A percentile compares a stretch with the other conserved stretches of the same genome.
Evolutionary conservation across 768 basidiomycete genomes (phyloP).

Genomic region (Naganishia vaughanmartiniae): DNA sequence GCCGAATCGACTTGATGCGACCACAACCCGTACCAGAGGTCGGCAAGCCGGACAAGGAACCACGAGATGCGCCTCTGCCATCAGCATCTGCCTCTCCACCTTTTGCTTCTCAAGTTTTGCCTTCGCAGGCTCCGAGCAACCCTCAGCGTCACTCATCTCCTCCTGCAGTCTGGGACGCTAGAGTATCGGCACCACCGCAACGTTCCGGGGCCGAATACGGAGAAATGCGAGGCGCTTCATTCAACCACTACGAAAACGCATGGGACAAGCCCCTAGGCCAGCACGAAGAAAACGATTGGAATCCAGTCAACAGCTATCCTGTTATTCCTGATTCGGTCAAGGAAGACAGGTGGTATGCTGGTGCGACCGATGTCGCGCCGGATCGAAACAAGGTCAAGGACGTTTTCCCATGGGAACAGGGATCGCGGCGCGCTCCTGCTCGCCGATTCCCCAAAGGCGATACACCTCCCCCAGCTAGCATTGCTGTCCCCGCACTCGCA

Average conservation of each 20-base stretch:
- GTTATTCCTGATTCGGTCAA: constrained; percentile 68
- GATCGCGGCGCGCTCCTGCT: constrained; percentile 34
- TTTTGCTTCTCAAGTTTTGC: constrained; percentile 27
- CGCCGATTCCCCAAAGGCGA: constrained; percentile 53
- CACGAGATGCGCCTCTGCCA: constrained; percentile 3
- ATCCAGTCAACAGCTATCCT: constrained; percentile 51
- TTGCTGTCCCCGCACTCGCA: not conserved
- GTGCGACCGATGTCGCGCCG: constrained; percentile 56
- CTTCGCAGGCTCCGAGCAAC: constrained; percentile 35
- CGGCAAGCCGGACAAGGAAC: constrained; percentile 13
- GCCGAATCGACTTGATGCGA: constrained; percentile 82
- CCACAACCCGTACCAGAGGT: constrained; percentile 51
- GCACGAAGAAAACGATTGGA: constrained; percentile 31
- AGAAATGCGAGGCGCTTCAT: constrained; percentile 60
- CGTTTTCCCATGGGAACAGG: constrained; percentile 92
- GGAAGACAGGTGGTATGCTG: constrained; percentile 67
- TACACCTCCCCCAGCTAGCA: constrained; percentile 46
- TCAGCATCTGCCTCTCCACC: constrained; percentile 37
- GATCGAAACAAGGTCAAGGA: constrained; percentile 69
- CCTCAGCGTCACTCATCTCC: constrained; percentile 41
- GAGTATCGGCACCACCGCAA: constrained; percentile 73
- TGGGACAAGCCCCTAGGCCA: constrained; percentile 69
- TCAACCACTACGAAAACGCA: constrained; percentile 75
- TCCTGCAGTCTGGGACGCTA: constrained; percentile 72
- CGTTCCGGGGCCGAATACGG: constrained; percentile 57